Conservation (phyloP, 495 filamentous ascomycete genomes). For the Hypoxylon lenormandii region DNA sequence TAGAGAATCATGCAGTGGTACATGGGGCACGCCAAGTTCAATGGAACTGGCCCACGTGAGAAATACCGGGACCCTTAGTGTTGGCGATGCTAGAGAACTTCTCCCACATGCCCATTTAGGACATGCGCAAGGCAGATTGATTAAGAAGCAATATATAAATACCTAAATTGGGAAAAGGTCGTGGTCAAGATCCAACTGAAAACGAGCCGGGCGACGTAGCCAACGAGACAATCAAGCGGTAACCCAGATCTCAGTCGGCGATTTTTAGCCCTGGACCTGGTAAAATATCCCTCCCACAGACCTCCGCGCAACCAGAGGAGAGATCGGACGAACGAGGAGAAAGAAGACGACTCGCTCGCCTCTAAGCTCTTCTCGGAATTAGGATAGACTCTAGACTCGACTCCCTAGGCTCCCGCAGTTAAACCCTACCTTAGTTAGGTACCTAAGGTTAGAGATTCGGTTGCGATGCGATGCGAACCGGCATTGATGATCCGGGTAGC, state of each 20-base stretch:
- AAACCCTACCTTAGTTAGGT: not conserved
- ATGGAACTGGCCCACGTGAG: conserved; percentile 43
- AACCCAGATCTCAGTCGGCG: conserved; percentile 44
- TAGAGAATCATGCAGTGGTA: conserved; percentile 35
- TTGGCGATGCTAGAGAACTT: conserved; percentile 19
- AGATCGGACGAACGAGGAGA: conserved; percentile 29
- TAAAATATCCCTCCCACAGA: conserved; percentile 36
- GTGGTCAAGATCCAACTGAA: conserved; percentile 19
- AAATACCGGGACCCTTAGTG: conserved; percentile 23
- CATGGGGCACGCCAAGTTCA: conserved; percentile 30
- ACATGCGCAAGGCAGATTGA: conserved; percentile 33
- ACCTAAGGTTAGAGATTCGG: conserved; percentile 27
- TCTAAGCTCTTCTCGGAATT: conserved; percentile 8
- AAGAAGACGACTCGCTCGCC: not conserved
- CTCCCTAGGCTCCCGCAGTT: conserved; percentile 12
- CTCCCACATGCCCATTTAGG: conserved; percentile 35
- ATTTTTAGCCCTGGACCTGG: conserved; percentile 35
- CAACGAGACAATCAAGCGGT: conserved; percentile 22
- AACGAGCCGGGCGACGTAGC: conserved; percentile 24
- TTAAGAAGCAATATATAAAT: conserved; percentile 39
- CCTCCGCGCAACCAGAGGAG: conserved; percentile 16
- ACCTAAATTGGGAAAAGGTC: conserved; percentile 30
- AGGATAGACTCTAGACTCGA: not conserved
- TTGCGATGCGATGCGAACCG: conserved; percentile 31
- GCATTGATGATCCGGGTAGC: conserved; percentile 37